Conservation (phyloP, 139 green algal genomes). For the Chlamydomonas eustigma region DNA sequence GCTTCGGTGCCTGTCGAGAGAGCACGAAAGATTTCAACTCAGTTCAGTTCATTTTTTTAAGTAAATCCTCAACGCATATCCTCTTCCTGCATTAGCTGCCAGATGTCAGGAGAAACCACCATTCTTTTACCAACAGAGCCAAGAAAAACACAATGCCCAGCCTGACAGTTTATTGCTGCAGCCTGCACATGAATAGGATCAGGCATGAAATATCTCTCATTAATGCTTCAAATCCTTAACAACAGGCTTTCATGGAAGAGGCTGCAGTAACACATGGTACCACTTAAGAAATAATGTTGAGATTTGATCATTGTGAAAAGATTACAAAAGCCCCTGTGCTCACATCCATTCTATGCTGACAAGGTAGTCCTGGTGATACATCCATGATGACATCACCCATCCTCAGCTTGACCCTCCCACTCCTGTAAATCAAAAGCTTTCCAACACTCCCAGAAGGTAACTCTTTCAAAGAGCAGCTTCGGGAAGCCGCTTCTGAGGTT, state of each 20-base stretch:
- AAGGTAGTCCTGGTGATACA: constrained; percentile 45
- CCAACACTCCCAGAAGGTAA: constrained; percentile 46
- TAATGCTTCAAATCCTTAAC: no score
- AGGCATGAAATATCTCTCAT: no score
- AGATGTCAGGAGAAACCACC: constrained; percentile 11
- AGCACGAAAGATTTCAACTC: no score
- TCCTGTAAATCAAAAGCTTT: constrained; percentile 66
- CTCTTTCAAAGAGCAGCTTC: constrained; percentile 8
- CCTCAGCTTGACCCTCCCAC: constrained; percentile 67
- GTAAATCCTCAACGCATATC: no score
- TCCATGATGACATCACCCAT: constrained; percentile 70
- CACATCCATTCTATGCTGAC: constrained; percentile 55
- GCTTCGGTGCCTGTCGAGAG: no score
- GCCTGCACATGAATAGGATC: neutral
- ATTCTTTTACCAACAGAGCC: neutral
- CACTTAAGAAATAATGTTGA: no score
- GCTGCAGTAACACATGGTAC: no score
- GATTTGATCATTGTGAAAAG: no score
- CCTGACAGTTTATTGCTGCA: constrained; percentile 4
- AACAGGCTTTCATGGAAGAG: no score
- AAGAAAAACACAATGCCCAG: neutral
- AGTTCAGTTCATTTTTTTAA: no score
- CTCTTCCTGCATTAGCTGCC: constrained; percentile 7
- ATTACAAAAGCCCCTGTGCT: no score
- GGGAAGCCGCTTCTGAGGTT: neutral